Conservation (phyloP, 2,329 filamentous ascomycete species). For the Fusarium continuum region DNA sequence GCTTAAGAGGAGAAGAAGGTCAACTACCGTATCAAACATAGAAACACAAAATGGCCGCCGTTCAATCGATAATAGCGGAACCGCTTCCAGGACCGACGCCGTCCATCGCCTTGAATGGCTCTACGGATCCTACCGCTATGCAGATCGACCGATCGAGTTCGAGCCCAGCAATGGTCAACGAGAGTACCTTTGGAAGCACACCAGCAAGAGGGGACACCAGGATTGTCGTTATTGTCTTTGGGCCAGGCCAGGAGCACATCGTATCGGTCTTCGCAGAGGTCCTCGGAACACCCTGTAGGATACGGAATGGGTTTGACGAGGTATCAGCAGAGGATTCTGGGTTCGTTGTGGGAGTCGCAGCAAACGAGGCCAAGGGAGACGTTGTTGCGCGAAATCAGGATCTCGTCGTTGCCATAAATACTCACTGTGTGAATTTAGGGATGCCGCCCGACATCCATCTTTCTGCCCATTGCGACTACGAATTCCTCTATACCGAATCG, state of each 20-base stretch:
- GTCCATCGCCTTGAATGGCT: constrained; percentile 39
- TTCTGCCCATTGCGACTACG: constrained; percentile 79
- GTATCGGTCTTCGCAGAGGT: constrained; percentile 81
- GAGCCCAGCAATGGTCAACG: constrained; percentile 48
- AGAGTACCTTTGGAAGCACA: constrained; percentile 56
- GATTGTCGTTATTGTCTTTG: constrained; percentile 74
- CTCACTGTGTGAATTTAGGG: constrained; percentile 76
- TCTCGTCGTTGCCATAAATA: constrained; percentile 75
- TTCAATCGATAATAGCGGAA: constrained; percentile 50
- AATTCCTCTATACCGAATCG: constrained; percentile 81
- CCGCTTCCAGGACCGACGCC: constrained; percentile 45
- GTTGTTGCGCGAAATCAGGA: constrained; percentile 66
- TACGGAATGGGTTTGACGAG: constrained; percentile 64
- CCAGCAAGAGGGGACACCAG: constrained; percentile 64
- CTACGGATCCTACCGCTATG: constrained; percentile 41
- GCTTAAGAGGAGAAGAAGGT: constrained; percentile 15
- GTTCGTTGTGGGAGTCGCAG: constrained; percentile 73
- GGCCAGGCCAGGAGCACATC: constrained; percentile 76
- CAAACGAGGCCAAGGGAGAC: constrained; percentile 64
- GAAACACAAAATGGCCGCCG: constrained; percentile 49
- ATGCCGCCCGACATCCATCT: constrained; percentile 74
- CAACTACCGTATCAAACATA: neutral
- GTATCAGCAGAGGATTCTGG: constrained; percentile 65
- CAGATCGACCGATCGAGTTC: constrained; percentile 50
- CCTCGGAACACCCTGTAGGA: constrained; percentile 75